Base-by-base conservation (phyloP, 2,329 filamentous ascomycete genomes). In the Mariannaea elegans region DNA sequence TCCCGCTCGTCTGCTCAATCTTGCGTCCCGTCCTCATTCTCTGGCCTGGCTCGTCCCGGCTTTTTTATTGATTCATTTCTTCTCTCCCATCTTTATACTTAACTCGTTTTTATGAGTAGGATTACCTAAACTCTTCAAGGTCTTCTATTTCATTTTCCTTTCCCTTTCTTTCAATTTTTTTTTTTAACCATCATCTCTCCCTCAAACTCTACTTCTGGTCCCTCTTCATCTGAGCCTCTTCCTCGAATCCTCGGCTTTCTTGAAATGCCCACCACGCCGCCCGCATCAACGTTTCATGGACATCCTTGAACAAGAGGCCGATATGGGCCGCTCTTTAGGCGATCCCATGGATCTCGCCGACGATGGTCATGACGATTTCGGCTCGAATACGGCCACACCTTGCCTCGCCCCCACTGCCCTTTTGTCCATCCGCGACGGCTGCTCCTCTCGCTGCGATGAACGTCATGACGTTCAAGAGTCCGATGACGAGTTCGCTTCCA, bases 401-500 rank as follows among this genome's bases (percentile, higher is more conserved):
- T 65, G 63, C 21, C 44, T 61, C 59, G 18, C 63, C 45, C 56
- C 50, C 27, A 55, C 69, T 29, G 61, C 68, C 31, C 59, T 70
- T 21, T 49, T 71, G 12, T 61, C 69, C 13, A 66, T 70, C 49
- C 59, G 67, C 49, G 68, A 71, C 52, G 57, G 49, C 39, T 68
- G 59, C 61, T 53, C 63, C 56, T 44, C 67, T 38, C 59, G 63
- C 16, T 61, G 62, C 39, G 63, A 56, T 32, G 62, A 64, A 41
- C 46, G 49, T 18, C 56, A 57, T 56, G 64, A 65, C 45, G 34
- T 45, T 31, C 62, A 47, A 46, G 64, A 68, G 27, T 72, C 68
- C 14, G 71, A 75, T 52, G 65, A 68, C 29, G 76, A 77, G 59
- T 76, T 78, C 51, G 67, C 73, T 41, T 71, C 75, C 19, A 71